Evolutionary conservation across 2,329 filamentous ascomycete species (phyloP), one percentile per base, ranked within the genome.

Genomic region (Botrytis medusae): DNA sequence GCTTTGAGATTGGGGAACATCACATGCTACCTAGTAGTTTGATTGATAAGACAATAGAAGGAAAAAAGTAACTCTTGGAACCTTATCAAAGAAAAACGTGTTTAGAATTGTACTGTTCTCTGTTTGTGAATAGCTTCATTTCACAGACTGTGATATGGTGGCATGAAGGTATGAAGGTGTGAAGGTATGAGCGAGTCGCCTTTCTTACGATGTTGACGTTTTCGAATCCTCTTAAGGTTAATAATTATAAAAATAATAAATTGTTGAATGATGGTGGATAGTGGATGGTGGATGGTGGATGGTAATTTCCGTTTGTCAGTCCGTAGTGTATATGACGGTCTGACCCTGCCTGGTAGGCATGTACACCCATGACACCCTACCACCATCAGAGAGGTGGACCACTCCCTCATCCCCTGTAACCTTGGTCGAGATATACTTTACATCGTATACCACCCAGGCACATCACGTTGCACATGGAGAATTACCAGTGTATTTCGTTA

Each of bases 121-220:
- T 40, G 4, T 68, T 22, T 57, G 48, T 25, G 65, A 68, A 68
- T 68, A 57, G 48, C 65, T 57, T 68, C 65, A 68, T 32, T 22
- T 68, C n/a, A 62, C 9, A 7, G n/a, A 37, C 34, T 25, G 29
- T 34, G 62, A 14, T 16, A 65, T 34, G 10, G n/a, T 34, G 44
- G 25, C 42, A 42, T 32, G 2, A 14, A 5, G 34, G 14, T 37
- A 34, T 22, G 14, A 16, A 37, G 34, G 34, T 34, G 5, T 3
- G 34, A 5, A 34, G 37, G 37, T 8, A 42, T 48, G 22, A 40
- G 40, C 44, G 32, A 34, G 34, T 5, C 25, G 32, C 25, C 25
- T 22, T 42, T 48, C 25, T 10, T 25, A 65, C 48, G 32, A 37
- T 57, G 51, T 29, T 18, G 29, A n/a, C n/a, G n/a, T 57, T 9